Conservation (phyloP, 2,329 filamentous ascomycete genomes). For the Helicocarpus griseus region DNA sequence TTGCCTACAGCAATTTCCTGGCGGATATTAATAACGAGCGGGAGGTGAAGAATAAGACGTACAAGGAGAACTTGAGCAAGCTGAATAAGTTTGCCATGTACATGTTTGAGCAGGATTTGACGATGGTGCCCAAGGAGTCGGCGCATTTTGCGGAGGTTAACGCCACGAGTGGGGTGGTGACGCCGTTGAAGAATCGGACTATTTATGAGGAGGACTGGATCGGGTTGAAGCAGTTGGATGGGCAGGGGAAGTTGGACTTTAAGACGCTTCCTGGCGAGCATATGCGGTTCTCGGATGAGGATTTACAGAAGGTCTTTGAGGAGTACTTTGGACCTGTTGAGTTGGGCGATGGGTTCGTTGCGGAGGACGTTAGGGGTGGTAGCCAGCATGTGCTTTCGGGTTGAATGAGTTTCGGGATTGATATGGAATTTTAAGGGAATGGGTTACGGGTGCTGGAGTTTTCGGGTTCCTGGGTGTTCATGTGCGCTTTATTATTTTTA, state of each 20-base stretch:
- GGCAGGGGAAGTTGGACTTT: slow-evolving; percentile 70
- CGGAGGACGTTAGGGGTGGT: neutral
- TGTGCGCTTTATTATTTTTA: neutral
- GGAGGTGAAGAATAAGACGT: slow-evolving; percentile 58
- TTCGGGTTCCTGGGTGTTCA: neutral
- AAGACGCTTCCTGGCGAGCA: slow-evolving; percentile 64
- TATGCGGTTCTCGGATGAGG: slow-evolving; percentile 64
- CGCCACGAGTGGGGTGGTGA: slow-evolving; percentile 51
- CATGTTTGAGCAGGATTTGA: slow-evolving; percentile 76
- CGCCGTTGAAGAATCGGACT: slow-evolving; percentile 55
- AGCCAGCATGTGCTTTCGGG: neutral
- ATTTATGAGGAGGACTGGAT: slow-evolving; percentile 93
- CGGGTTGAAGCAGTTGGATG: slow-evolving; percentile 68
- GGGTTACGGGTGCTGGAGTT: neutral
- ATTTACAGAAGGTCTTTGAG: slow-evolving; percentile 56
- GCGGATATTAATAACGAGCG: slow-evolving; percentile 97
- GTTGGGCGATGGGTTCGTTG: neutral
- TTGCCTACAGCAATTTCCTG: slow-evolving; percentile 74
- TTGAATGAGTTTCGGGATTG: neutral
- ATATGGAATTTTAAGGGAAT: neutral
- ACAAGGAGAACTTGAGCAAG: slow-evolving; percentile 58
- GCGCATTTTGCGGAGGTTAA: slow-evolving; percentile 87
- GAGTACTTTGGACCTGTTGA: slow-evolving; percentile 31
- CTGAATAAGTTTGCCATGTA: slow-evolving; percentile 80
- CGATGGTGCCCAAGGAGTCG: slow-evolving; percentile 81